A percentile compares a stretch with the other conserved stretches of the same genome.
Evolutionary conservation across 2,329 filamentous ascomycete species (phyloP).

Genomic region (Colletotrichum zoysiae): DNA sequence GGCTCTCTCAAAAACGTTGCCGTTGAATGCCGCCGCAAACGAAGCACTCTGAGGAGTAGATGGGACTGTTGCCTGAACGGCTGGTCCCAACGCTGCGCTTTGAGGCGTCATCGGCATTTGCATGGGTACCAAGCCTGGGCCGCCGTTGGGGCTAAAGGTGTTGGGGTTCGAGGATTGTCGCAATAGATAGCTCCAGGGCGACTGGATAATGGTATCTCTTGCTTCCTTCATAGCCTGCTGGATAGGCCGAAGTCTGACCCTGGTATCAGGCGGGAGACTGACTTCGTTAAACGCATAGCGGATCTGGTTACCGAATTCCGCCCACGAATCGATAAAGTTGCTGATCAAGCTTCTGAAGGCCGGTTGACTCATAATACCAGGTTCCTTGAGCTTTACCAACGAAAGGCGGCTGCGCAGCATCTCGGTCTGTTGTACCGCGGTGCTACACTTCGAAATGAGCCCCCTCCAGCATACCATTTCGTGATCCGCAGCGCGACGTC

Average conservation of each 20-base stretch:
- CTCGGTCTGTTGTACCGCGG: slow-evolving; percentile 80
- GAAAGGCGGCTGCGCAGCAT: slow-evolving; percentile 79
- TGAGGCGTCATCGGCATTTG: slow-evolving; percentile 85
- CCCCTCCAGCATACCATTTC: slow-evolving; percentile 75
- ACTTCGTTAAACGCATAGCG: slow-evolving; percentile 66
- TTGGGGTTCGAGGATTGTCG: slow-evolving; percentile 45
- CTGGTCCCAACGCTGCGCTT: slow-evolving; percentile 88
- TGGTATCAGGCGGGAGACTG: slow-evolving; percentile 74
- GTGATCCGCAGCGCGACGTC: slow-evolving; percentile 69
- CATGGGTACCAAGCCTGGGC: slow-evolving; percentile 50
- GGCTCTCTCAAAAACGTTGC: slow-evolving; percentile 71
- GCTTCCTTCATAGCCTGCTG: slow-evolving; percentile 88
- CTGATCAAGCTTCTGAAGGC: slow-evolving; percentile 80
- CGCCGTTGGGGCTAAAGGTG: slow-evolving; percentile 43
- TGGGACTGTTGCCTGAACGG: slow-evolving; percentile 89
- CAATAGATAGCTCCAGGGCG: slow-evolving; percentile 66
- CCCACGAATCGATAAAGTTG: slow-evolving; percentile 78
- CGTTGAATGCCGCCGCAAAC: slow-evolving; percentile 66
- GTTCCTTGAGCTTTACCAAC: slow-evolving; percentile 86
- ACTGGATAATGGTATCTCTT: slow-evolving; percentile 74
- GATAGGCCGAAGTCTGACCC: slow-evolving; percentile 80
- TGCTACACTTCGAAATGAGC: slow-evolving; percentile 78
- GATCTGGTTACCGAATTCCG: slow-evolving; percentile 72
- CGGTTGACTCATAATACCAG: slow-evolving; percentile 74
- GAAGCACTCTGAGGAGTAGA: slow-evolving; percentile 73